phyloP scores from a whole-genome alignment of 2,329 filamentous ascomycete species.

The Laburnicola sp. region DNA sequence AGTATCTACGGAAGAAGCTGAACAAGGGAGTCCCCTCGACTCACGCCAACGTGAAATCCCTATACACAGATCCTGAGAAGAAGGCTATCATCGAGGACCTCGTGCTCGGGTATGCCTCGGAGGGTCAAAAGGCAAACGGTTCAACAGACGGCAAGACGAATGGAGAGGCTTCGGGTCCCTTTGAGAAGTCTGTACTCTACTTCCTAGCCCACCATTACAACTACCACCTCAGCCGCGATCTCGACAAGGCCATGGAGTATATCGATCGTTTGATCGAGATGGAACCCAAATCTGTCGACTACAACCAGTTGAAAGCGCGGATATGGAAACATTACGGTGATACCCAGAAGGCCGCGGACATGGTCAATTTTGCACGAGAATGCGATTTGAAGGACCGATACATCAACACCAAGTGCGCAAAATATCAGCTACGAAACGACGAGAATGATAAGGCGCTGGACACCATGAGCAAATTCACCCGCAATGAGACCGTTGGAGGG shows the following conservation, averaged over 20 bases:
- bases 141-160: constrained; percentile 54
- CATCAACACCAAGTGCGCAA: constrained; percentile 97
- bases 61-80: constrained; percentile 80
- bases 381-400: constrained; percentile 91
- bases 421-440: constrained; percentile 93
- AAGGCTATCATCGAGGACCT: constrained; percentile 74
- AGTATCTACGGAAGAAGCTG: constrained; percentile 81
- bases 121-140: constrained; percentile 55
- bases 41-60: constrained; percentile 93
- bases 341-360: constrained; percentile 74
- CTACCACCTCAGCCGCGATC: constrained; percentile 82
- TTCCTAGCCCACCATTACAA: constrained; percentile 98
- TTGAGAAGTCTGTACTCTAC: constrained; percentile 80
- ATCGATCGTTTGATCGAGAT: constrained; percentile 82
- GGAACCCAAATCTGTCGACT: constrained; percentile 81
- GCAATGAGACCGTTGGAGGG: constrained; percentile 84
- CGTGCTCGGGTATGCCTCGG: constrained; percentile 75
- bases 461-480: constrained; percentile 91
- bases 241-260: constrained; percentile 77
- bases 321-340: constrained; percentile 92
- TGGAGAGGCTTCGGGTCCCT: constrained; percentile 59
- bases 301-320: constrained; percentile 91
- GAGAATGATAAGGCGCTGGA: constrained; percentile 83
- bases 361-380: constrained; percentile 84
- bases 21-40: constrained; percentile 92